Conservation (phyloP, 139 green algal species). For the Tetradesmus obliquus region DNA sequence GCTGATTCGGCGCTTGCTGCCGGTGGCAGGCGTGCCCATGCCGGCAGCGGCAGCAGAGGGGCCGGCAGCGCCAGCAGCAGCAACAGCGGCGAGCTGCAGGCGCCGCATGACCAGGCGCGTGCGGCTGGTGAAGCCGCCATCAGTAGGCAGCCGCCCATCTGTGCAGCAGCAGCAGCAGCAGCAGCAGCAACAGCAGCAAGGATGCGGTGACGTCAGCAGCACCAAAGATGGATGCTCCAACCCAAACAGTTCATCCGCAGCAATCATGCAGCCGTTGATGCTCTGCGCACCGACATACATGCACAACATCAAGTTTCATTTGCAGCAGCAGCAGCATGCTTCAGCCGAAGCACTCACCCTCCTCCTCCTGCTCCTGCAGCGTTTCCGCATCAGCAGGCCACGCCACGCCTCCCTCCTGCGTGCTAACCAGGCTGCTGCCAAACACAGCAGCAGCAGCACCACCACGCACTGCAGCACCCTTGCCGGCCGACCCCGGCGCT, state of each 20-base stretch:
- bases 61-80: background rate
- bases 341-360: background rate
- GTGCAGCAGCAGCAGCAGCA: conserved; percentile 7
- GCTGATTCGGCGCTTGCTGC: conserved; percentile 7
- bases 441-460: background rate
- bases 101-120: conserved; percentile 30
- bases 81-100: conserved; percentile 26
- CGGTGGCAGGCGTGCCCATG: background rate
- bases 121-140: conserved; percentile 33
- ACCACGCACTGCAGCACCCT: background rate
- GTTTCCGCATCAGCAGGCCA: conserved; percentile 36
- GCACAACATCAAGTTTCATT: too few relatives aligned
- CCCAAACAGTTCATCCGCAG: too few relatives aligned
- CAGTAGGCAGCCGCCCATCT: background rate
- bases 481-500: background rate
- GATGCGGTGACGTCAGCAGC: background rate
- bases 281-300: too few relatives aligned
- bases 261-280: too few relatives aligned
- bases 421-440: background rate
- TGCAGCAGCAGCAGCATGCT: background rate
- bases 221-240: too few relatives aligned
- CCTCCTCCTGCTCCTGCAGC: background rate
- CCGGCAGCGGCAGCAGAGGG: background rate
- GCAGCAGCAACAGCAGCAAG: background rate
- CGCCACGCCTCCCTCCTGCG: background rate